These are phyloP conservation scores for Oryza meridionalis DNA, from an alignment of 176 grass and related monocot genomes.

Conservation along the genomic window DNA sequence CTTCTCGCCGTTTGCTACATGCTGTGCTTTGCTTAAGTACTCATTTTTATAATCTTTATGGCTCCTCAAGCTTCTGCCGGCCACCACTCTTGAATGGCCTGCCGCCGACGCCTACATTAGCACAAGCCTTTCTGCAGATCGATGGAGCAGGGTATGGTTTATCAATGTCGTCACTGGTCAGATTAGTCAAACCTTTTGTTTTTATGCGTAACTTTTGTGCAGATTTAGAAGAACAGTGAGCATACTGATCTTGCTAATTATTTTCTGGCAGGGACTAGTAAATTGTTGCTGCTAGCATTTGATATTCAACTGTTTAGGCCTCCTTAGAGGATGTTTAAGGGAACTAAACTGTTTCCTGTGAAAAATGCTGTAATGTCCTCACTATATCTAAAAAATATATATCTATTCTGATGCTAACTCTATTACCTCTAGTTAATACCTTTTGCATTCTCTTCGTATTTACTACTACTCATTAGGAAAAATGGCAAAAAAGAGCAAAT, in stretches of 20 bases:
- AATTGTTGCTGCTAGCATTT: neutral
- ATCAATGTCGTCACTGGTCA: neutral
- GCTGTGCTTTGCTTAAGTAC: no score
- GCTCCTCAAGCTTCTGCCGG: conserved; percentile 25
- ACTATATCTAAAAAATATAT: no score
- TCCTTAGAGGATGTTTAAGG: no score
- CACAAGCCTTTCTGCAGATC: neutral
- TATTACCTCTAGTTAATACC: no score
- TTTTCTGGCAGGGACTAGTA: neutral
- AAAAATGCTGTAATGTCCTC: no score
- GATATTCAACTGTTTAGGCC: neutral
- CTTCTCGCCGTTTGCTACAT: neutral
- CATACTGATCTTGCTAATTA: neutral
- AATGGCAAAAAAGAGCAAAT: no score
- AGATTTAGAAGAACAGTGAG: neutral
- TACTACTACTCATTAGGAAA: no score
- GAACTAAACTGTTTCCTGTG: no score
- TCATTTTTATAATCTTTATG: neutral
- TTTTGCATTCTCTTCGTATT: no score
- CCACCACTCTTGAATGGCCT: neutral
- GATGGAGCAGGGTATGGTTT: neutral
- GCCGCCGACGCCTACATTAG: neutral
- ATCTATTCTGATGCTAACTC: no score
- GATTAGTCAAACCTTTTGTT: neutral
- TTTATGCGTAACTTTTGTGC: neutral